A percentile compares a stretch with the other conserved stretches of the same genome.
Evolutionary conservation across 106 monocot genomes (phyloP).

Genomic region (Apostasia shenzhenica): DNA sequence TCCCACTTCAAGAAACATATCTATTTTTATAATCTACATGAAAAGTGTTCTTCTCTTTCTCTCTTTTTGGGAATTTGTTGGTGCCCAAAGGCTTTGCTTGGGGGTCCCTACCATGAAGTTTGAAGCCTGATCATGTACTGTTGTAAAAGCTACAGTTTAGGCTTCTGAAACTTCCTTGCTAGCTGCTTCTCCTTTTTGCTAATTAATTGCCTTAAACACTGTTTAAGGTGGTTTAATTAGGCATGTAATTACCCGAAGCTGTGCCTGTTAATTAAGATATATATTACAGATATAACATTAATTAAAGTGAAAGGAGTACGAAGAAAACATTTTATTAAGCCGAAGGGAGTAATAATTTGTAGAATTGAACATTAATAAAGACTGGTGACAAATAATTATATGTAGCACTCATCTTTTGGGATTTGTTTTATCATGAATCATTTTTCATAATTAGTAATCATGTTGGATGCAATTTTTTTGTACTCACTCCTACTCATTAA

Average conservation of each 20-base stretch:
- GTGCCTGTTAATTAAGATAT: slow-evolving; percentile 16
- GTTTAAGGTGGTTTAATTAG: not conserved
- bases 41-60: slow-evolving; percentile 19
- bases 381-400: no score
- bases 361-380: no score
- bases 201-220: no score
- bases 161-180: slow-evolving; percentile 30
- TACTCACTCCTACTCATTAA: no score
- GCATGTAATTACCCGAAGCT: slow-evolving; percentile 45
- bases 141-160: slow-evolving; percentile 10
- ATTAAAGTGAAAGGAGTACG: slow-evolving; percentile 20
- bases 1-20: slow-evolving; percentile 17
- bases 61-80: slow-evolving; percentile 23
- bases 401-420: no score
- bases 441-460: no score
- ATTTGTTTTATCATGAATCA: no score
- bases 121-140: not conserved
- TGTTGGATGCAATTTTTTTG: no score
- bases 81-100: slow-evolving; percentile 9
- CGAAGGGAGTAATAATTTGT: slow-evolving; percentile 10
- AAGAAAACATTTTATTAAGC: slow-evolving; percentile 8
- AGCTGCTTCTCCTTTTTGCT: slow-evolving; percentile 7
- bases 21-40: slow-evolving; percentile 15
- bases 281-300: slow-evolving; percentile 8
- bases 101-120: slow-evolving; percentile 7